Evolutionary conservation across 2,329 filamentous ascomycete species (phyloP).

Genomic region (Bipolaris victoriae): DNA sequence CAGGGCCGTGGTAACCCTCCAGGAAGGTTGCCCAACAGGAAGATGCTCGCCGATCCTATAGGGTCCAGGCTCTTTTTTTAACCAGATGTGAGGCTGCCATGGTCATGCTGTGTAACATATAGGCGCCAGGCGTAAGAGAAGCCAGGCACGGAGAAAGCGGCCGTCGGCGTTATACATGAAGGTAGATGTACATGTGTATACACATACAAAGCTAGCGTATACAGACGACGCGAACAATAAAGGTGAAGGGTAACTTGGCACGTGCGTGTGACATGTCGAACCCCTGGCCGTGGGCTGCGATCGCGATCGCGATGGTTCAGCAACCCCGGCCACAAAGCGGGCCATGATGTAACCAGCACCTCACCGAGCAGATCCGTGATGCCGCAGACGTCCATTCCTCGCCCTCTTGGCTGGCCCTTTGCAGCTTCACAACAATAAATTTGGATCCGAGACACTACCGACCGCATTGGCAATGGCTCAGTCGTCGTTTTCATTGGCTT

Average conservation of each 20-base stretch:
- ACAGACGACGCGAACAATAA: too few relatives aligned
- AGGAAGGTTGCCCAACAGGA: constrained; percentile 15
- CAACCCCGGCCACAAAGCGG: constrained; percentile 11
- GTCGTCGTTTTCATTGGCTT: constrained; percentile 50
- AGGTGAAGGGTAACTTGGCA: too few relatives aligned
- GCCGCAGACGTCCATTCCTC: constrained; percentile 10
- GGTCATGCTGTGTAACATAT: neutral
- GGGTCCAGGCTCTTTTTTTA: too few relatives aligned
- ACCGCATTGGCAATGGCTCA: constrained; percentile 39
- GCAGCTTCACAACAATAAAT: constrained; percentile 37
- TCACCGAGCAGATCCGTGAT: constrained; percentile 38
- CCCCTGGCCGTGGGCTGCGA: neutral
- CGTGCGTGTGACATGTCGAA: neutral
- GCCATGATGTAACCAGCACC: constrained; percentile 33
- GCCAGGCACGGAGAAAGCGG: too few relatives aligned
- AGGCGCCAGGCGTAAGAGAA: too few relatives aligned
- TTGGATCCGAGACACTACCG: constrained; percentile 19
- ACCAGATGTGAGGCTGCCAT: neutral
- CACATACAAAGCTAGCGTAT: too few relatives aligned
- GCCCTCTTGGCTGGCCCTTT: constrained; percentile 27
- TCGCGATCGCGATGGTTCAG: constrained; percentile 8
- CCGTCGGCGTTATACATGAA: too few relatives aligned
- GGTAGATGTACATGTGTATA: too few relatives aligned
- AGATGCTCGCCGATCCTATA: constrained; percentile 31
- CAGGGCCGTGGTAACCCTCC: constrained; percentile 18